Percentiles rank a stretch among this genome's conserved stretches.
phyloP scores from a whole-genome alignment of 345 rosid genomes.

The Brassica juncea region DNA sequence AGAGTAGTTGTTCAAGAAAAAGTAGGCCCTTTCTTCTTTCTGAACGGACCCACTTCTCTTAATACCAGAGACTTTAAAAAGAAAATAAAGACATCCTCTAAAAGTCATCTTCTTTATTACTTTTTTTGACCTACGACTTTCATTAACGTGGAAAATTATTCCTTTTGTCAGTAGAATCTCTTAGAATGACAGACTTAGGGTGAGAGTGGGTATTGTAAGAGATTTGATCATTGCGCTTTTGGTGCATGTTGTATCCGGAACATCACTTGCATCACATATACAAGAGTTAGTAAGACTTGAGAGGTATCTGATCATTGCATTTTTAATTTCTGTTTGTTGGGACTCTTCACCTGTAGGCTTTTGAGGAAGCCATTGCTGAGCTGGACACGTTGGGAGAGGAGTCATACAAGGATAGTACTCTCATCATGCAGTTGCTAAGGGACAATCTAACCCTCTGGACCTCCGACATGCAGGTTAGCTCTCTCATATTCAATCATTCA shows the following conservation, averaged over 20 bases:
- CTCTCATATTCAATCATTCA: not conserved
- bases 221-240: not conserved
- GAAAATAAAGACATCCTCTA: not conserved
- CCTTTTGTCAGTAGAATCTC: slow-evolving; percentile 33
- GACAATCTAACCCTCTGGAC: slow-evolving; percentile 68
- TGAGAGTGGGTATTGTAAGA: not conserved
- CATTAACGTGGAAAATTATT: slow-evolving; percentile 24
- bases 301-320: not conserved
- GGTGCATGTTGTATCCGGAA: slow-evolving; percentile 1
- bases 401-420: slow-evolving; percentile 67
- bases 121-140: slow-evolving; percentile 15
- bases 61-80: slow-evolving; percentile 9
- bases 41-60: slow-evolving; percentile 34
- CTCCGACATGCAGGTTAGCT: slow-evolving; percentile 61
- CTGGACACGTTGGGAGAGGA: slow-evolving; percentile 66
- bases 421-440: slow-evolving; percentile 66
- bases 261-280: slow-evolving; percentile 6
- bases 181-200: not conserved
- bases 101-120: slow-evolving; percentile 25
- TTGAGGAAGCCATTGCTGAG: slow-evolving; percentile 75
- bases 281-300: slow-evolving; percentile 1
- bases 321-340: slow-evolving; percentile 8
- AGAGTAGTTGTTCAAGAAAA: slow-evolving; percentile 4
- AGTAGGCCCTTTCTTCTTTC: slow-evolving; percentile 16
- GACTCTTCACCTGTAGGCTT: slow-evolving; percentile 46